Evolutionary conservation across 208 protist species (phyloP), one percentile per base, ranked within the genome.

Genomic region (Acanthamoeba rhysodes): DNA sequence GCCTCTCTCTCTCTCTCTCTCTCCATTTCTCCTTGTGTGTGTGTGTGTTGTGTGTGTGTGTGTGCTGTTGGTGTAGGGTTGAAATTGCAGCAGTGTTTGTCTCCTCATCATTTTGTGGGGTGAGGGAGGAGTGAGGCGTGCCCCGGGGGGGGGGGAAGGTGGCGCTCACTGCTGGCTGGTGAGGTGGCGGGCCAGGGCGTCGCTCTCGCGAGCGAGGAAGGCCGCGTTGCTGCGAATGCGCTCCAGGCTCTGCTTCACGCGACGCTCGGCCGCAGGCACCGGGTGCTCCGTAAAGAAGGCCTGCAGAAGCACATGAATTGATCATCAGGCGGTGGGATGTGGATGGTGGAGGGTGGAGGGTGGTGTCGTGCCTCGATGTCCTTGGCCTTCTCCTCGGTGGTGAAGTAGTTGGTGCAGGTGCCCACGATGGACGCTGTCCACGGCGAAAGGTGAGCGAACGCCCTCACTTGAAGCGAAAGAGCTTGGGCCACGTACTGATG

Each of bases 231-330:
- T 80, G 59, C 88, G 53, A 27, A 93, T 93, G 62, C 45, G 45
- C 88, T 93, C 88, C 34, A 93, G 24, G 34, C 64, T 80, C 88
- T 93, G 88, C 88, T 93, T 93, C 64, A 93, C 68, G 20, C 45
- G 20, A 9, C 88, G 53, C 29, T 68, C 88, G 57, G 88, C 88
- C 24, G 59, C 45, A 14, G 53, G 59, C 59, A 78, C 53, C 22
- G 88, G 88, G 29, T 93, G 59, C 27, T 20, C 64, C 32, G 37
- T 55, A 20, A 93, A 93, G 88, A 93, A 93, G 37, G 32, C 34
- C 87, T 93, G 24, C 0, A 74, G n/a, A n/a, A n/a, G n/a, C n/a
- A n/a, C n/a, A n/a, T n/a, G n/a, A 48, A 48, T 48, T 48, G 45
- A 9, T 48, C 45, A 48, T 48, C 45, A 12, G 8, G 45, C 10